These are phyloP conservation scores for Iris macrosiphon DNA, from an alignment of 106 monocot species.

Conservation along the genomic window DNA sequence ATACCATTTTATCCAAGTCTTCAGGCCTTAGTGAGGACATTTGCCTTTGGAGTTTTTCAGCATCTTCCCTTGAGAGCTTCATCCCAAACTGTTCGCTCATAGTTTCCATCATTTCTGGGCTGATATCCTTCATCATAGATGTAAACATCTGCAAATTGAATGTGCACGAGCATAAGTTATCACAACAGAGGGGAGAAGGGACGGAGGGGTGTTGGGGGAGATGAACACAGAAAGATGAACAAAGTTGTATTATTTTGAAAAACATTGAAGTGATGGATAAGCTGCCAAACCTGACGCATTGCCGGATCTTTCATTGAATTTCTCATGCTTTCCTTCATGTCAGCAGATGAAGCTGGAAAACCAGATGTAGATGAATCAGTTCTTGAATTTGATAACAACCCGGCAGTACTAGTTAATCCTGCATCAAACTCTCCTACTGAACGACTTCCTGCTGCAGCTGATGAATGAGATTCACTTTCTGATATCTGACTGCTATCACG, in stretches of 20 bases:
- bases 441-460: conserved; percentile 9
- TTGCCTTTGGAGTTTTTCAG: conserved; percentile 76
- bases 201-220: too few species aligned
- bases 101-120: conserved; percentile 88
- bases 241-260: too few species aligned
- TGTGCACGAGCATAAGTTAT: neutral
- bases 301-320: conserved; percentile 90
- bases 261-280: too few species aligned
- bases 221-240: too few species aligned
- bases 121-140: conserved; percentile 95
- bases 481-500: conserved; percentile 8
- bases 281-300: conserved; percentile 69
- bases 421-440: neutral
- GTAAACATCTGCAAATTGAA: conserved; percentile 74
- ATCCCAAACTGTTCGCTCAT: conserved; percentile 93
- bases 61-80: conserved; percentile 90
- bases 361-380: conserved; percentile 29
- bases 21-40: conserved; percentile 83
- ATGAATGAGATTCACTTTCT: conserved; percentile 16
- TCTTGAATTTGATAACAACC: conserved; percentile 10
- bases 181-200: too few species aligned
- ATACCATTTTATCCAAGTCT: conserved; percentile 92
- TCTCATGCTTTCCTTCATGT: conserved; percentile 66
- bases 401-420: conserved; percentile 18
- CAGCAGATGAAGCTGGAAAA: conserved; percentile 32